phyloP scores from a whole-genome alignment of 169 alveolate genomes.

The Cyclospora cayetanensis region DNA sequence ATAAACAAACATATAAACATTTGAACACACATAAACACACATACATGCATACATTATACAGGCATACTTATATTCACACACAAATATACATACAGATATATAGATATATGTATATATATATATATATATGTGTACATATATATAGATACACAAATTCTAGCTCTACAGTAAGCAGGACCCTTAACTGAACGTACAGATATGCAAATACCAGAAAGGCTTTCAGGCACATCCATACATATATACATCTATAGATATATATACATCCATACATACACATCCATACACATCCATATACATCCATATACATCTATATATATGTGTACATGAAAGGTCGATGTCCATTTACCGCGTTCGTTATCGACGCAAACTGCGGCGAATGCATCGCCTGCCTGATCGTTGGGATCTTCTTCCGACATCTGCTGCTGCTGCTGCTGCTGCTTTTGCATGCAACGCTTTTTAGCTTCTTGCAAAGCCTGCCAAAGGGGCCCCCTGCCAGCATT shows the following conservation, averaged over 20 bases:
- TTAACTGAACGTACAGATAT: no score
- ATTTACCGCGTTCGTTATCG: constrained; percentile 1
- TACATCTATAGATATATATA: not conserved
- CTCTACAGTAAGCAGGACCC: not conserved
- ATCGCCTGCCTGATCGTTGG: not conserved
- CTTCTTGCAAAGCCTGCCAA: constrained; percentile 13
- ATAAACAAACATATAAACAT: not conserved
- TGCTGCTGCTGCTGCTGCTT: not conserved
- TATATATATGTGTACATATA: not conserved
- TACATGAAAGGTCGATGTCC: not conserved
- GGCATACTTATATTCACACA: not conserved
- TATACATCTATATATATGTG: not conserved
- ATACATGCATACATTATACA: not conserved
- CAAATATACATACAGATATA: no score
- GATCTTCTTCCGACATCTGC: not conserved
- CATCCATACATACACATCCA: not conserved
- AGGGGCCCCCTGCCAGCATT: constrained; percentile 42
- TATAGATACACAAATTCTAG: not conserved
- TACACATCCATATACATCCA: not conserved
- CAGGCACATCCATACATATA: not conserved
- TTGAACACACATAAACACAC: not conserved
- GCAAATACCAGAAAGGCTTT: not conserved
- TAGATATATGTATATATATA: no score
- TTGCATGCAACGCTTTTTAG: not conserved
- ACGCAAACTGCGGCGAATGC: constrained; percentile 10